phyloP scores from a whole-genome alignment of 192 early-diverging fungal species.

The Coemansia sp. region DNA sequence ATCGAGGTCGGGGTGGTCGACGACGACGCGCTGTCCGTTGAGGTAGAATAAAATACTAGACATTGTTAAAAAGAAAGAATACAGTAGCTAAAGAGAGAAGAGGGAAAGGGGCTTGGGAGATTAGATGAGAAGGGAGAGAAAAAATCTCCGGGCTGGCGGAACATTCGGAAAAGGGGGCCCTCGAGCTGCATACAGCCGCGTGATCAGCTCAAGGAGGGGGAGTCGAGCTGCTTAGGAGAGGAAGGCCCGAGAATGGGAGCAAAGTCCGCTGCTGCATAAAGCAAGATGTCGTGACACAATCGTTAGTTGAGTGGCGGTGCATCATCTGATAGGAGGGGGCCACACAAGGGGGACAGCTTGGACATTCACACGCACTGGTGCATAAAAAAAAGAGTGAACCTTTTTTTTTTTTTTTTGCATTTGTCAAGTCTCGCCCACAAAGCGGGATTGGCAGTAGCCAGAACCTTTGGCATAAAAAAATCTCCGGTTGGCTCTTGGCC shows the following conservation, averaged over 20 bases:
- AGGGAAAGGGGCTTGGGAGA: not conserved
- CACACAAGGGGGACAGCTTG: too few relatives aligned
- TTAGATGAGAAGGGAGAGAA: not conserved
- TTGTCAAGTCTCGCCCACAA: not conserved
- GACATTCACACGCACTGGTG: not conserved
- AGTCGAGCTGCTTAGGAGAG: not conserved
- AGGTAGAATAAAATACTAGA: slow-evolving; percentile 57
- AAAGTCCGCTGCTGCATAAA: not conserved
- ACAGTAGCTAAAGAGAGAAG: not conserved
- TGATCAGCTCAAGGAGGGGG: not conserved
- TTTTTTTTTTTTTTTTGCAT: not conserved
- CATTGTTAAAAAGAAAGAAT: not conserved
- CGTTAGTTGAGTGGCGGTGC: not conserved
- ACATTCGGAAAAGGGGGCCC: not conserved
- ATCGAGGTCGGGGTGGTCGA: slow-evolving; percentile 63
- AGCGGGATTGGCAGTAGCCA: not conserved
- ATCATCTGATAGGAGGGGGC: not conserved
- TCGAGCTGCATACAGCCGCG: not conserved
- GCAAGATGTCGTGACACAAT: not conserved
- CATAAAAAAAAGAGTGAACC: not conserved
- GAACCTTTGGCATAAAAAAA: not conserved
- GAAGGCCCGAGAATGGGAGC: not conserved
- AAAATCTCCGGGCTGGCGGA: not conserved
- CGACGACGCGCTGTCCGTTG: slow-evolving; percentile 57
- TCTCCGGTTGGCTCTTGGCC: not conserved